Base-by-base conservation (phyloP, 495 filamentous ascomycete species). In the Margaritispora aquatica region DNA sequence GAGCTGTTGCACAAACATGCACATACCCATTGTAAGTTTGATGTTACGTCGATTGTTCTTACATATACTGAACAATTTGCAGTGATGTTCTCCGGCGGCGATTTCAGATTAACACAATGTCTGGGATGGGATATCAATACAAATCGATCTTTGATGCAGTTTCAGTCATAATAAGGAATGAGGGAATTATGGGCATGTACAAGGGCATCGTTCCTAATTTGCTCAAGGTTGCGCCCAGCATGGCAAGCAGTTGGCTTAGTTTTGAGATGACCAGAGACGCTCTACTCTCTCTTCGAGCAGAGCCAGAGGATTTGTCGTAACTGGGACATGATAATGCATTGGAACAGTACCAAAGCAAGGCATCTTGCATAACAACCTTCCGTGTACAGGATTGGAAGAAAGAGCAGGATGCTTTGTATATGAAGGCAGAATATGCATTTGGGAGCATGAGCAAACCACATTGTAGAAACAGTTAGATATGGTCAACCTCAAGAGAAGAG, bases 101-200 rank as follows among this genome's bases (percentile, higher is more conserved):
- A 26, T 98, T 98, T 67, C 94, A 98, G 65, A 96, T 98, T 74
- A 98, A 98, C 69, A 97, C 92, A 51, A 98, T 98, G 94, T 89
- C 86, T 24, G 93, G 93, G n/a, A 92, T 98, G 85, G 95, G 94
- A 44, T 97, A 96, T 66, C 83, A 92, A 70, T 98, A 98, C 75
- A 90, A 85, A 64, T 85, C 84, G 19, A 87, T 98, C 41, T 80
- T 82, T 64, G 90, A 97, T 68, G 94, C 94, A 3, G 75, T 98
- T 50, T 80, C 76, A 47, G 80, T 89, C 22, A 98, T 97, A 65
- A 69, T 96, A 55, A 71, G 81, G 13, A 81, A 92, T 62, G 94
- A 98, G 73, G 88, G 88, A 1, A 41, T 85, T 27, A 74, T 75
- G 26, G 67, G 67, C 55, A 48, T 69, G 57, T 69, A 69, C 51